Percentiles rank a stretch among this genome's conserved stretches.
Evolutionary conservation across 345 rosid species (phyloP).

Genomic region (Eucalyptus cladocalyx): DNA sequence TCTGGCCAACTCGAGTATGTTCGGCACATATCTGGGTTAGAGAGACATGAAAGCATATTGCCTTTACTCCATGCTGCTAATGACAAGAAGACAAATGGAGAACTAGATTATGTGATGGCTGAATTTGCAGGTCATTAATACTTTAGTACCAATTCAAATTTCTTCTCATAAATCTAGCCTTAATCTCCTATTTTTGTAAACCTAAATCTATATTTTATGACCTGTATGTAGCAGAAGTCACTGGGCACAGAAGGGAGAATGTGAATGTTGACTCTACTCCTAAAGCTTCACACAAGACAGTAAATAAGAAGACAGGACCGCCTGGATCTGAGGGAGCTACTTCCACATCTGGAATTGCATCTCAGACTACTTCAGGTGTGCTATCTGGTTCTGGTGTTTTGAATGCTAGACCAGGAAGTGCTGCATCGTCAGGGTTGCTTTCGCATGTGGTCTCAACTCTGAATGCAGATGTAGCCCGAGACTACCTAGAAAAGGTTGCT

Average conservation of each 20-base stretch:
- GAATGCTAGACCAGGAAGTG: constrained; percentile 95
- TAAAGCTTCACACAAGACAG: constrained; percentile 47
- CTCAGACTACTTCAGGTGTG: constrained; percentile 92
- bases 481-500: constrained; percentile 93
- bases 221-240: constrained; percentile 42
- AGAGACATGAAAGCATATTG: constrained; percentile 86
- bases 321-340: constrained; percentile 54
- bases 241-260: constrained; percentile 77
- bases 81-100: constrained; percentile 88
- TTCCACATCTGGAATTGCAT: constrained; percentile 72
- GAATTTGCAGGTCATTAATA: constrained; percentile 79
- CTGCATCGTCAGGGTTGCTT: constrained; percentile 89
- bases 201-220: neutral
- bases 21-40: constrained; percentile 72
- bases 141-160: neutral
- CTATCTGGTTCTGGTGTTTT: constrained; percentile 96
- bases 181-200: neutral
- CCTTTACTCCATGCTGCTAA: constrained; percentile 77
- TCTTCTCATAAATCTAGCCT: neutral
- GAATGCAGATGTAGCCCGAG: constrained; percentile 90
- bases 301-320: constrained; percentile 48
- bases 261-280: constrained; percentile 53
- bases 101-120: constrained; percentile 88
- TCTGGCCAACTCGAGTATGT: constrained; percentile 91
- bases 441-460: constrained; percentile 83